phyloP scores from a whole-genome alignment of 2,329 filamentous ascomycete species.

The Trichoderma oligosporum region DNA sequence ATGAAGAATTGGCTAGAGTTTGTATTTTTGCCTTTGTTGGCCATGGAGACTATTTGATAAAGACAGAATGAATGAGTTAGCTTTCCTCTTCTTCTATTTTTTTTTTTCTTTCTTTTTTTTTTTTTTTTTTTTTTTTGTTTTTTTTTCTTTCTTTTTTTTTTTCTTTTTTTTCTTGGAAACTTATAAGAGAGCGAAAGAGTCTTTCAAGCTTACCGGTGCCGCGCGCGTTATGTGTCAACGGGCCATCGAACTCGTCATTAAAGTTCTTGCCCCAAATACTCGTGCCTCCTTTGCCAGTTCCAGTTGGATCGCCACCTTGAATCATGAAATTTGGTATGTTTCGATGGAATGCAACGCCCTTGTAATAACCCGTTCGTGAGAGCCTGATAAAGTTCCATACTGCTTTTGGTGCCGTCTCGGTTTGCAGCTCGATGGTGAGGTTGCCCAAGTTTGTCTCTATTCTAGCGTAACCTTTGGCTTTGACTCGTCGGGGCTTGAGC shows the following conservation, averaged over 20 bases:
- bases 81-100: background rate
- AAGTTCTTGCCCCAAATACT: constrained; percentile 96
- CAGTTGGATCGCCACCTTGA: constrained; percentile 90
- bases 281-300: constrained; percentile 83
- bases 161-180: background rate
- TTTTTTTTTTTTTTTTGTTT: background rate
- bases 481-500: constrained; percentile 84
- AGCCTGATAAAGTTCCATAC: constrained; percentile 96
- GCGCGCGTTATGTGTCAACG: constrained; percentile 74
- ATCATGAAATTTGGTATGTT: constrained; percentile 98
- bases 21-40: constrained; percentile 97
- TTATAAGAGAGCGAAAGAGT: no score
- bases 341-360: constrained; percentile 77
- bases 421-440: constrained; percentile 82
- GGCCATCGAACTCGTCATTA: constrained; percentile 87
- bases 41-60: constrained; percentile 64
- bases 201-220: constrained; percentile 52
- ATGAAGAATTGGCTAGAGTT: constrained; percentile 96
- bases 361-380: constrained; percentile 87
- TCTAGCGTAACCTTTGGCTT: constrained; percentile 86
- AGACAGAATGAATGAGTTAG: constrained; percentile 13
- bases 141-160: background rate
- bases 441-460: constrained; percentile 82
- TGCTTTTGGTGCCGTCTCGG: constrained; percentile 85
- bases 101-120: background rate